A percentile compares a stretch with the other conserved stretches of the same genome.
Conservation (phyloP, 129 eudicot species). For the Flaveria trinervia region DNA sequence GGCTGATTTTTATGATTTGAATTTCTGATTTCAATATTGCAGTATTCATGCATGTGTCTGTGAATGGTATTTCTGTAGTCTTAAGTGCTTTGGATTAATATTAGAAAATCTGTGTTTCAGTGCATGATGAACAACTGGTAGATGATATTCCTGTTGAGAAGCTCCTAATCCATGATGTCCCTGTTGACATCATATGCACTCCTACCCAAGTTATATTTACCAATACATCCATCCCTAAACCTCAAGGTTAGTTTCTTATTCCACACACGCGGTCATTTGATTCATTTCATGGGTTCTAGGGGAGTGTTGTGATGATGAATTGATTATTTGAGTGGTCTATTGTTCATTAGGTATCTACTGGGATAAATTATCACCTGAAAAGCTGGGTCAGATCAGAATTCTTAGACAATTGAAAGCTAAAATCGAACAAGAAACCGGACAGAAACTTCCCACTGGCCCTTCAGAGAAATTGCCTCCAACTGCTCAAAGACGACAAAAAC, state of each 20-base stretch:
- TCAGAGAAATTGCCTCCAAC: slow-evolving; percentile 85
- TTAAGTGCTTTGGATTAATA: background rate
- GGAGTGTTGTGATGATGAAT: background rate
- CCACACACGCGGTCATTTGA: background rate
- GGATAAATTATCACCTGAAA: slow-evolving; percentile 88
- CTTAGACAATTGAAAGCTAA: slow-evolving; percentile 64
- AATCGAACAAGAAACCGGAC: slow-evolving; percentile 76
- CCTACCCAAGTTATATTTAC: slow-evolving; percentile 85
- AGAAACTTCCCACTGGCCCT: slow-evolving; percentile 81
- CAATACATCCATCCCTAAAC: slow-evolving; percentile 80
- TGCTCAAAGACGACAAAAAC: slow-evolving; percentile 52
- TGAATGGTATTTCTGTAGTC: background rate
- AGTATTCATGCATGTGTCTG: background rate
- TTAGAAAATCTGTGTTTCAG: slow-evolving; percentile 39
- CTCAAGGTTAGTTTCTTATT: slow-evolving; percentile 62
- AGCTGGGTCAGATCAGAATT: slow-evolving; percentile 67
- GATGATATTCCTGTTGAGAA: slow-evolving; percentile 84
- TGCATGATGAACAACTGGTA: slow-evolving; percentile 89
- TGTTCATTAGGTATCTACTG: slow-evolving; percentile 67
- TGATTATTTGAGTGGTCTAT: background rate
- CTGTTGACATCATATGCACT: slow-evolving; percentile 94
- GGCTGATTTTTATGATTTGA: too few relatives aligned
- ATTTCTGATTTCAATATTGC: too few relatives aligned
- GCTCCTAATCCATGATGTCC: slow-evolving; percentile 87
- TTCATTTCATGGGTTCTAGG: background rate